Evolutionary conservation across 2,329 filamentous ascomycete species (phyloP), one percentile per base, ranked within the genome.

Genomic region (Trichoderma sp.): DNA sequence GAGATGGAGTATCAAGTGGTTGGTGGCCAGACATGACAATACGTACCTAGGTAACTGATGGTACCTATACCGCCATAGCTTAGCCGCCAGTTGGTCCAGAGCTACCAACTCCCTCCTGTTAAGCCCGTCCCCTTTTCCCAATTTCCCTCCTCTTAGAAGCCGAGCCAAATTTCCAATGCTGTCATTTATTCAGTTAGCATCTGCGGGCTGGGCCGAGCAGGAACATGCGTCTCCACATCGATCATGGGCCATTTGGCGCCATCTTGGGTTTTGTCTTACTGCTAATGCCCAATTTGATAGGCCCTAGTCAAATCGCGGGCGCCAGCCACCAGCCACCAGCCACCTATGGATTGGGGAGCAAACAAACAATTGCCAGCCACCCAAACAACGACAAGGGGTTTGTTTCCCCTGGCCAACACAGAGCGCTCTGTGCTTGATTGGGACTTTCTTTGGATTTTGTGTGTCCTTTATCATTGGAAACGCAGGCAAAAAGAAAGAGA

Each of bases 171-270:
- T 15, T 55, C 50, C 23, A 9, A 67, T 43, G 32, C 50, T 30
- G 66, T 36, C 67, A 58, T 66, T 28, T 62, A 43, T 36, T 58
- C 32, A 39, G 17, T 65, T 55, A 66, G 68, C 63, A 69, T 53
- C 65, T 39, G 55, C 67, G 67, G 67, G 67, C 67, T 69, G 67
- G 67, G 39, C 67, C 67, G 67, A 69, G 47, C 36, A 69, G 28
- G 57, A 69, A 34, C 30, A 53, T 36, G 57, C 47, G 64, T 67
- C 57, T 36, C 67, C 67, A 62, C 67, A 69, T 9, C 34, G 28
- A 12, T 28, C 55, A 47, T 59, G 23, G 17, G 55, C 57, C 36
- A n/a, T 47, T 68, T 50, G 39, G 55, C 36, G 55, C 66, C 36
- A 17, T 68, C 36, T 68, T 61, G 26, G 32, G 23, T 6, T 28